Evolutionary conservation across 2,329 filamentous ascomycete species (phyloP).

Genomic region (Pseudogymnoascus verrucosus): DNA sequence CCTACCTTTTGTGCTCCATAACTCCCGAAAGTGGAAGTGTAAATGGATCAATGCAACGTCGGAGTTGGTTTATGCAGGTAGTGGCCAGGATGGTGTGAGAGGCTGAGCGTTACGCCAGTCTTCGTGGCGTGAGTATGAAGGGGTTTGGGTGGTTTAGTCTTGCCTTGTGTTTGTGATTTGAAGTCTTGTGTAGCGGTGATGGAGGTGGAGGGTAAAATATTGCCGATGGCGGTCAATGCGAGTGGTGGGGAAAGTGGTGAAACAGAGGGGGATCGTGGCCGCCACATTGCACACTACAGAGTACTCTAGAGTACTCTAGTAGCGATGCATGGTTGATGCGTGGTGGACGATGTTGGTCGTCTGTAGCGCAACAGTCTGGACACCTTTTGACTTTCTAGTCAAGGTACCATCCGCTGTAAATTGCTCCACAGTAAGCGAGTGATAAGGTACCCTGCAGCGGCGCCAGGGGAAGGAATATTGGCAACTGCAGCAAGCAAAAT

Average conservation of each 20-base stretch:
- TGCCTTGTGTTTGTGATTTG: background rate
- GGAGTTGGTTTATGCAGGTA: background rate
- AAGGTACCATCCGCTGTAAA: background rate
- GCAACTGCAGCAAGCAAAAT: background rate
- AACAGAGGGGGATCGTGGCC: background rate
- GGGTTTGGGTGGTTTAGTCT: background rate
- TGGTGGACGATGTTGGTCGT: background rate
- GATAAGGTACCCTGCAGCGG: background rate
- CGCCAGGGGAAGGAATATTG: background rate
- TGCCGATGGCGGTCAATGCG: background rate
- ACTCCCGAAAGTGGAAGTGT: background rate
- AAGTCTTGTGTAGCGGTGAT: background rate
- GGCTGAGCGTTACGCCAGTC: background rate
- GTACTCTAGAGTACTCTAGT: background rate
- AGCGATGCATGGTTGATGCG: background rate
- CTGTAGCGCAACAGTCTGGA: constrained; percentile 1
- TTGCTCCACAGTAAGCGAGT: background rate
- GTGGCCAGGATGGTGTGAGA: background rate
- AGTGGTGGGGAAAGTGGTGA: constrained; percentile 1
- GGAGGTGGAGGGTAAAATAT: background rate
- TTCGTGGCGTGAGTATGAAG: background rate
- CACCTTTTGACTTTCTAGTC: background rate
- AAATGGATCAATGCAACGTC: constrained; percentile 1
- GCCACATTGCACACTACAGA: background rate
- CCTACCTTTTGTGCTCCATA: background rate